Evolutionary conservation across 2,329 filamentous ascomycete genomes (phyloP).

Genomic region (Pseudocercospora macadamiae): DNA sequence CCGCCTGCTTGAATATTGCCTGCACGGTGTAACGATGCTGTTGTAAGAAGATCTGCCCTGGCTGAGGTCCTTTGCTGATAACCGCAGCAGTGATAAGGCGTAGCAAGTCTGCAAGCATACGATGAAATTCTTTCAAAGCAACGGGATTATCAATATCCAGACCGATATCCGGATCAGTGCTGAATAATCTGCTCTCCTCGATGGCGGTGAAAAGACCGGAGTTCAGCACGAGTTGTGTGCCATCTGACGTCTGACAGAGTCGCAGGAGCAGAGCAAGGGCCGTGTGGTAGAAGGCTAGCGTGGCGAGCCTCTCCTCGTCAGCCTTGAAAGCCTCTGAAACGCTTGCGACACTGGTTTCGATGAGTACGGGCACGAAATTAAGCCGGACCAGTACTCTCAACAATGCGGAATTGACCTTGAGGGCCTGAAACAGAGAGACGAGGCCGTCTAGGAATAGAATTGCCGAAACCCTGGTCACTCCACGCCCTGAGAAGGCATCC

Average conservation of each 20-base stretch:
- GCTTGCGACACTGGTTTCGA: slow-evolving; percentile 80
- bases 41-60: slow-evolving; percentile 77
- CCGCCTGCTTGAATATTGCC: slow-evolving; percentile 83
- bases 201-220: slow-evolving; percentile 83
- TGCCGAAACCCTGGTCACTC: slow-evolving; percentile 80
- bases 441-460: slow-evolving; percentile 81
- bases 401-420: slow-evolving; percentile 72
- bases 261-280: slow-evolving; percentile 81
- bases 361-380: slow-evolving; percentile 87
- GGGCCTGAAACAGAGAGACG: slow-evolving; percentile 67
- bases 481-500: slow-evolving; percentile 84
- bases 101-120: slow-evolving; percentile 76
- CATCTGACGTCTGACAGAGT: slow-evolving; percentile 79
- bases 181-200: slow-evolving; percentile 81
- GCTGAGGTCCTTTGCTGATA: slow-evolving; percentile 74
- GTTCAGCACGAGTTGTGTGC: slow-evolving; percentile 84
- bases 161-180: slow-evolving; percentile 88
- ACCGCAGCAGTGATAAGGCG: slow-evolving; percentile 82
- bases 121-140: slow-evolving; percentile 80
- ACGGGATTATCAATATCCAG: slow-evolving; percentile 70
- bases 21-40: slow-evolving; percentile 84
- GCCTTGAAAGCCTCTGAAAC: slow-evolving; percentile 67
- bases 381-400: slow-evolving; percentile 79
- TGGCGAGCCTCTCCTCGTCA: slow-evolving; percentile 54
- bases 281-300: slow-evolving; percentile 68